These are phyloP conservation scores for Calocera viscosa DNA, from an alignment of 768 basidiomycete species.

Conservation along the genomic window DNA sequence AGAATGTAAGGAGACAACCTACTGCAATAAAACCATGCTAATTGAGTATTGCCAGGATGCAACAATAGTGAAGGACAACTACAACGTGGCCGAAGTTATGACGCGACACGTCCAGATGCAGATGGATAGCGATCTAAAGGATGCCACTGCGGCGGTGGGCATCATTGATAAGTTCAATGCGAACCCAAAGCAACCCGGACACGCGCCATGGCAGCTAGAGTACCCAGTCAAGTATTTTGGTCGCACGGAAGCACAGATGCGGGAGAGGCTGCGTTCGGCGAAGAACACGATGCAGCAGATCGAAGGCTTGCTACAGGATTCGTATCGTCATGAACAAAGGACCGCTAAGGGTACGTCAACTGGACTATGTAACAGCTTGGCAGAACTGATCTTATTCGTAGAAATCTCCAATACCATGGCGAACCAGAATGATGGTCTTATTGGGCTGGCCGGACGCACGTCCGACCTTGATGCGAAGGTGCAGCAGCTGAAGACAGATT, in stretches of 20 bases:
- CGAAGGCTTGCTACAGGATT: neutral
- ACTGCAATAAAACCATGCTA: neutral
- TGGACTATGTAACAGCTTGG: neutral
- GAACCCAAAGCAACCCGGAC: constrained; percentile 2
- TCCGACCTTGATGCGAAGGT: constrained; percentile 61
- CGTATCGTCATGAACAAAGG: constrained; percentile 5
- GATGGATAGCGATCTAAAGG: neutral
- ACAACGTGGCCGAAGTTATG: neutral
- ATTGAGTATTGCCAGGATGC: neutral
- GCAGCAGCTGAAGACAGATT: constrained; percentile 60
- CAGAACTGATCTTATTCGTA: neutral
- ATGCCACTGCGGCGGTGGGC: neutral
- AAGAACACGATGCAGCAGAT: constrained; percentile 7
- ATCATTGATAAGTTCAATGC: constrained; percentile 6
- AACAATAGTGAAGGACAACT: constrained; percentile 4
- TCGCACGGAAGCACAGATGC: constrained; percentile 5
- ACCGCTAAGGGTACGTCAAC: neutral
- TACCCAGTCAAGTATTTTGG: constrained; percentile 1
- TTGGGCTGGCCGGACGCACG: constrained; percentile 63
- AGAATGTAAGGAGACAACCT: neutral
- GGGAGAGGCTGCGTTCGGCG: neutral
- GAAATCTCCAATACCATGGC: neutral
- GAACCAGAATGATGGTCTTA: constrained; percentile 33
- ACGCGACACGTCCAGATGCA: neutral
- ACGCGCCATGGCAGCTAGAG: neutral